Percentiles rank a stretch among this genome's conserved stretches.
Evolutionary conservation across 805 yeast species (phyloP).

Genomic region (Wickerhamiella spandovensis): DNA sequence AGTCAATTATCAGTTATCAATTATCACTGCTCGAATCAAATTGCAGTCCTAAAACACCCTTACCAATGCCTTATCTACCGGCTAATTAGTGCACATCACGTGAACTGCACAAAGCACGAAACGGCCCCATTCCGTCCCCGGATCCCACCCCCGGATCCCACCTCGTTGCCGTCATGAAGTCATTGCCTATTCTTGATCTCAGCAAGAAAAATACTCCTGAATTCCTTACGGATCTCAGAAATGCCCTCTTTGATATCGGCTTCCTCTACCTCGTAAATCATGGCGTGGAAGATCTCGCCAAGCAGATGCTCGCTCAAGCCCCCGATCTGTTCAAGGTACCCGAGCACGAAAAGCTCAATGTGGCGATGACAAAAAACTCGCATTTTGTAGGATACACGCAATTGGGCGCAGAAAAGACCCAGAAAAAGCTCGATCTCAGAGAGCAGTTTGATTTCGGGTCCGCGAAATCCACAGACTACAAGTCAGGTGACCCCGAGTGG

Average conservation of each 20-base stretch:
- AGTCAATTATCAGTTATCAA: too few species aligned
- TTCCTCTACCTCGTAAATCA: conserved; percentile 39
- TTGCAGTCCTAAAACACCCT: too few species aligned
- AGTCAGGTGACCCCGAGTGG: conserved; percentile 23
- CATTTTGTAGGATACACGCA: conserved; percentile 47
- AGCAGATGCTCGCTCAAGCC: conserved; percentile 29
- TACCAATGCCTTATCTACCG: too few species aligned
- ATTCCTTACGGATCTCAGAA: conserved; percentile 27
- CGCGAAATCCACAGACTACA: conserved; percentile 4
- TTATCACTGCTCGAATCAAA: too few species aligned
- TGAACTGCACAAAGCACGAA: background rate
- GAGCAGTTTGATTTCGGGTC: conserved; percentile 50
- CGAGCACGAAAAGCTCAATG: conserved; percentile 30
- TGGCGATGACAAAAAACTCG: conserved; percentile 42
- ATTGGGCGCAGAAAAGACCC: conserved; percentile 46
- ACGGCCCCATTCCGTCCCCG: too few species aligned
- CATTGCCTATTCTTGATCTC: conserved; percentile 29
- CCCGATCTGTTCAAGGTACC: conserved; percentile 35
- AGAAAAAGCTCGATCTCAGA: conserved; percentile 40
- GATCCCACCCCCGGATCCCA: too few species aligned
- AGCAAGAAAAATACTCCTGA: conserved; percentile 29
- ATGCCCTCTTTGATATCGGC: conserved; percentile 45
- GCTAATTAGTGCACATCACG: too few species aligned
- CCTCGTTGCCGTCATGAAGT: too few species aligned
- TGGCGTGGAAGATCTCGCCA: conserved; percentile 30